phyloP scores from a whole-genome alignment of 208 protist genomes.

The Leishmania aethiopica region DNA sequence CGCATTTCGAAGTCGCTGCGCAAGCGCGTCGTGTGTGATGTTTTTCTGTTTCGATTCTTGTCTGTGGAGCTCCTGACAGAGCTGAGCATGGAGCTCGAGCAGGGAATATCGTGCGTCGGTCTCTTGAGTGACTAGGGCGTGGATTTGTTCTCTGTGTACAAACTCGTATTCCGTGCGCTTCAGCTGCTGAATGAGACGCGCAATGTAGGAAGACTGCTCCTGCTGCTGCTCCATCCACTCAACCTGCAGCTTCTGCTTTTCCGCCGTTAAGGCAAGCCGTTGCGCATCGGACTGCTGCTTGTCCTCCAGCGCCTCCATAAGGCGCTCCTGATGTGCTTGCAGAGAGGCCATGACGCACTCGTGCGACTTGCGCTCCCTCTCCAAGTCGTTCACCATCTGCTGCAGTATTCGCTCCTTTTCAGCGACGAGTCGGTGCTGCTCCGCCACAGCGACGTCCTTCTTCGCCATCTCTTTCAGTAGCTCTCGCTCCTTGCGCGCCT shows the following conservation, averaged over 20 bases:
- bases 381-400: no score
- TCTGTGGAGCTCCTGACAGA: no score
- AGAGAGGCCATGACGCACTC: background rate
- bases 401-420: no score
- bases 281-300: slow-evolving; percentile 2
- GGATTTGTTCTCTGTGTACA: background rate
- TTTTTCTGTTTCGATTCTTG: no score
- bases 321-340: background rate
- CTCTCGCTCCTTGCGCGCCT: no score
- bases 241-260: background rate
- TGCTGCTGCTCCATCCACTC: background rate
- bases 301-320: background rate
- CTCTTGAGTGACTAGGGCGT: background rate
- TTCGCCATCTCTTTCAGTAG: no score
- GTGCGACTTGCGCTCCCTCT: no score
- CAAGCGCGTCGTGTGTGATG: no score
- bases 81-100: no score
- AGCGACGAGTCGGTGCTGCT: no score
- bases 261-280: background rate
- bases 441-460: background rate
- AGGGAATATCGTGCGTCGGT: no score
- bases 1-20: no score
- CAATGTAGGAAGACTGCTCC: background rate
- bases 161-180: background rate
- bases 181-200: background rate